Evolutionary conservation across 2,329 filamentous ascomycete species (phyloP), one percentile per base, ranked within the genome.

Genomic region (Claviceps purpurea): DNA sequence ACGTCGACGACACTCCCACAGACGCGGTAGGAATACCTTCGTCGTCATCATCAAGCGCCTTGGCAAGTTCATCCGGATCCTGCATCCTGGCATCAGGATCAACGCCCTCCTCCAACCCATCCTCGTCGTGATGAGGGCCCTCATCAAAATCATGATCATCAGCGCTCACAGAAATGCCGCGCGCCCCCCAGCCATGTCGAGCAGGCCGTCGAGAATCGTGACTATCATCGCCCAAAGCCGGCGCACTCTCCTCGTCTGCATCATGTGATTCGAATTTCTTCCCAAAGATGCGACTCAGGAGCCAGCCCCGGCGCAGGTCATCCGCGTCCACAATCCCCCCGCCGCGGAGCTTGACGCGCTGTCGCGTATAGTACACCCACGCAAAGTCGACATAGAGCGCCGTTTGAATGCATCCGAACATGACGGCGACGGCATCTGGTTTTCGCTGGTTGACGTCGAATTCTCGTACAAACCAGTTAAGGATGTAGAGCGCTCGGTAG

Each of bases 291-390:
- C 83, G 80, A 57, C 80, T 80, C 10, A 96, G 79, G 30, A 97
- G 73, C 83, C 89, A 96, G 56, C 89, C 87, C 52, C 87, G 83
- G 57, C 83, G 78, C 64, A 95, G 74, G 64, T 97, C 91, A 58
- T 96, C 90, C 4, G 85, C 84, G 64, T 97, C 91, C 14, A 97
- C 88, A 18, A 96, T 76, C 6, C 89, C 88, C 45, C 91, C 91
- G 58, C 66, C 84, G 56, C 91, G 80, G 16, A 97, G 82, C 82
- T 96, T 96, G 63, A 97, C 89, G 53, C 90, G 81, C 72, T 96
- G 91, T 57, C 91, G 80, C 11, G 85, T 87, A 72, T 87, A 96
- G 74, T 97, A 97, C 1, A 97, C 89, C 89, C 90, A 96, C 39
- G 89, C 89, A 65, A 97, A 97, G 69, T 97, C 91, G 59, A 90